Conservation (phyloP, 2,329 filamentous ascomycete genomes). For the Westerdykella aurantiaca region DNA sequence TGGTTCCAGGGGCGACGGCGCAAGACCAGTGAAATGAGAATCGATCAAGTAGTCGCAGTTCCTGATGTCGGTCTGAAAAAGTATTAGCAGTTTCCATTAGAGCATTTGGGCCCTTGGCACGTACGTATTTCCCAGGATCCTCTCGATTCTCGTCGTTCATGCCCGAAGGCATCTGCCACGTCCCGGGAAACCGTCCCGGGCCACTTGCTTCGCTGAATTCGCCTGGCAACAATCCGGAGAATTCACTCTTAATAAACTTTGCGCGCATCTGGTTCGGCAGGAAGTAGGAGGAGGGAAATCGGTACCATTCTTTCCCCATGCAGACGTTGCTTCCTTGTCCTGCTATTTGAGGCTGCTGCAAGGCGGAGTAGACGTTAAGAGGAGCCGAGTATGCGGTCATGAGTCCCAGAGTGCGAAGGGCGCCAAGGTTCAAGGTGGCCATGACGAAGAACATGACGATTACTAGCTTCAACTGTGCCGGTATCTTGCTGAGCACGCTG, state of each 20-base stretch:
- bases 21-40: conserved; percentile 63
- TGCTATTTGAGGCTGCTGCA: conserved; percentile 55
- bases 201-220: conserved; percentile 75
- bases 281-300: conserved; percentile 90
- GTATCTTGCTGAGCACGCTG: conserved; percentile 64
- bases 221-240: conserved; percentile 80
- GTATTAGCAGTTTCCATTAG: conserved; percentile 10
- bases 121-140: conserved; percentile 78
- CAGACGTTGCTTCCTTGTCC: conserved; percentile 67
- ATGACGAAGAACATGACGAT: conserved; percentile 57
- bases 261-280: conserved; percentile 75
- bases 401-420: conserved; percentile 69
- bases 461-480: conserved; percentile 65
- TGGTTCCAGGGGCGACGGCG: conserved; percentile 65
- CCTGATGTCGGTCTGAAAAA: conserved; percentile 56
- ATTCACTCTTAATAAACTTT: conserved; percentile 88
- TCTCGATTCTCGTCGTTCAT: conserved; percentile 92
- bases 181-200: conserved; percentile 72
- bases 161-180: conserved; percentile 72
- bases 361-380: conserved; percentile 60
- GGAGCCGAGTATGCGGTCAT: conserved; percentile 81
- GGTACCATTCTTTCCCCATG: conserved; percentile 96
- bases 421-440: conserved; percentile 58
- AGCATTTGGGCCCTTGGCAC: conserved; percentile 16
- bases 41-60: conserved; percentile 83